Conservation (phyloP, 345 rosid genomes). For the Hypericum androsaemum region DNA sequence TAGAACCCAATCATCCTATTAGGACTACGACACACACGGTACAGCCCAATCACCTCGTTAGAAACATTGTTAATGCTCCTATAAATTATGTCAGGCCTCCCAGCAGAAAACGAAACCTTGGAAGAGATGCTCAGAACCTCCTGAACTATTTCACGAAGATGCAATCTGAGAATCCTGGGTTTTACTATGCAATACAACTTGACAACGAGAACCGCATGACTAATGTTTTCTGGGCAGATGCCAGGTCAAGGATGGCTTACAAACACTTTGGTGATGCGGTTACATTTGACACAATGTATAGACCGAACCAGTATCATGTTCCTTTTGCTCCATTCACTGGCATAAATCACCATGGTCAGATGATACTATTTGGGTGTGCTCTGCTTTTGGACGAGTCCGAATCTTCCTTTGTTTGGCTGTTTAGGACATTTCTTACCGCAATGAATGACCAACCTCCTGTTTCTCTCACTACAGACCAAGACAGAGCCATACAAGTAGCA, state of each 20-base stretch:
- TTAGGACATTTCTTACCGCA: constrained; percentile 52
- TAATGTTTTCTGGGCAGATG: constrained; percentile 69
- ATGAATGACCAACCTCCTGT: constrained; percentile 45
- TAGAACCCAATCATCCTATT: constrained; percentile 25
- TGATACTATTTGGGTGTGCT: constrained; percentile 59
- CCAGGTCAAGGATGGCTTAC: constrained; percentile 58
- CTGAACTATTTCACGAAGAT: constrained; percentile 50
- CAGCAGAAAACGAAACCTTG: constrained; percentile 37
- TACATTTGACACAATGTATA: constrained; percentile 52
- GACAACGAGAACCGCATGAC: constrained; percentile 56
- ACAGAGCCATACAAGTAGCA: constrained; percentile 57
- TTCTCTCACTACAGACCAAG: constrained; percentile 61
- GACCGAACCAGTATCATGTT: constrained; percentile 60
- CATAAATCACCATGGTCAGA: constrained; percentile 55
- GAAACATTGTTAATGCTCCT: constrained; percentile 20
- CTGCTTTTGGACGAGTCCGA: constrained; percentile 63
- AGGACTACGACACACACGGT: too few relatives aligned
- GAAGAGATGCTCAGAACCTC: constrained; percentile 54
- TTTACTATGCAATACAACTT: constrained; percentile 58
- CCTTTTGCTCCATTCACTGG: constrained; percentile 71
- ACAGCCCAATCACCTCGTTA: too few relatives aligned
- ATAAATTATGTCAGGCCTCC: constrained; percentile 26
- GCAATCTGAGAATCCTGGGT: constrained; percentile 62
- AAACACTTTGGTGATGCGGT: constrained; percentile 57
- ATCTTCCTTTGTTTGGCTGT: constrained; percentile 54